Base-by-base conservation (phyloP, 2,329 filamentous ascomycete species). In the Ciborinia camelliae region DNA sequence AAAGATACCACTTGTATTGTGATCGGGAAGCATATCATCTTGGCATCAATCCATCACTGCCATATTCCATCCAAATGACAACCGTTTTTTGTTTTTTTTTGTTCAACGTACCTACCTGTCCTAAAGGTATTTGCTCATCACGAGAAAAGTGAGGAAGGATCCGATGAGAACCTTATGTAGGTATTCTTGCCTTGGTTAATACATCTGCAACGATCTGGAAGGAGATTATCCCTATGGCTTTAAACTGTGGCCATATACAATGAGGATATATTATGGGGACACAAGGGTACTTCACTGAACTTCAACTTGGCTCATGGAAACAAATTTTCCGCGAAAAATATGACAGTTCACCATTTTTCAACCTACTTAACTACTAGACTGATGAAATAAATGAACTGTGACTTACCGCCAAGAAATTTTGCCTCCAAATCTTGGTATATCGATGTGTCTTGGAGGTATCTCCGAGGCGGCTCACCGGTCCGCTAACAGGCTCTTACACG, bases 401-500 rank as follows among this genome's bases (percentile, higher is more conserved):
- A 57, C 39, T 57, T 32, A 4, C 18, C 14, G 55, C 55, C 55
- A 58, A 58, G 55, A 20, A 20, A 45, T 47, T 32, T 58, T 20
- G 55, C 41, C 20, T 47, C 55, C 41, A 45, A 58, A 47, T 28
- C 47, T 58, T 58, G 28, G 28, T 58, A 15, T 14, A 47, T 58
- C 35, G 41, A 45, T 26, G 12, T 58, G 18, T 45, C 9, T 32
- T 18, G 23, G 41, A 32, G 39, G 41, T 58, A 45, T 28, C 4
- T 47, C 8, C 28, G 39, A 47, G n/a, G 55, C 55, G 55, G 55
- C 14, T 59, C 20, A 41, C 41, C 55, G 55, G 55, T 37, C 55
- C 55, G 55, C 32, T 58, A 41, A 3, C 10, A 58, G 55, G 28
- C 55, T 41, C 55, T 59, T 35, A 59, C 12, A 47, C 18, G 18